Conservation (phyloP, 768 basidiomycete genomes). For the Leccinum variicolor region DNA sequence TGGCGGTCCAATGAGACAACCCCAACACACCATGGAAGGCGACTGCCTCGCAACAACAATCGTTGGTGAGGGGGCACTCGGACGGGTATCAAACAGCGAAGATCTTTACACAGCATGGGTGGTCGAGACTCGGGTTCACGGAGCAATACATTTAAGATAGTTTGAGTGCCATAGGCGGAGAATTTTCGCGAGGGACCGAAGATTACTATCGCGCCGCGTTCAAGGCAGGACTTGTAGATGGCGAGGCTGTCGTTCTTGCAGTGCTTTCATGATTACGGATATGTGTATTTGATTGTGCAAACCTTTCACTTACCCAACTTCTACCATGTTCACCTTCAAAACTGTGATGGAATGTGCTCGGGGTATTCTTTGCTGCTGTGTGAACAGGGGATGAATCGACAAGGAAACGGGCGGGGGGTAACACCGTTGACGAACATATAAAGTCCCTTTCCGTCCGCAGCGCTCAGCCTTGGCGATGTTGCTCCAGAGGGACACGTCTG, state of each 20-base stretch:
- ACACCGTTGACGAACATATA: too few species aligned
- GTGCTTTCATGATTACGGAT: constrained; percentile 1
- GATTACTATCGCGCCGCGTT: constrained; percentile 12
- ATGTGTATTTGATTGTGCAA: too few species aligned
- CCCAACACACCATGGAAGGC: constrained; percentile 2
- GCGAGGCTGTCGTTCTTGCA: constrained; percentile 11
- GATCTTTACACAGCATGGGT: constrained; percentile 47
- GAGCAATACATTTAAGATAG: constrained; percentile 59
- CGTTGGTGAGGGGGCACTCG: constrained; percentile 44
- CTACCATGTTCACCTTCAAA: too few species aligned
- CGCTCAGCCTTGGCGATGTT: too few species aligned
- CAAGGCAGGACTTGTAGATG: constrained; percentile 14
- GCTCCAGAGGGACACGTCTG: too few species aligned
- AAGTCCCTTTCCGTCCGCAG: too few species aligned
- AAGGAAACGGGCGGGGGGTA: too few species aligned
- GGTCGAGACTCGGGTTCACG: constrained; percentile 55
- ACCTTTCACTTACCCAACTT: too few species aligned
- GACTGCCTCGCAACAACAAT: constrained; percentile 9
- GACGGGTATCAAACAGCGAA: constrained; percentile 58
- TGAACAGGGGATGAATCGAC: too few species aligned
- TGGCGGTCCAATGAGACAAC: neutral
- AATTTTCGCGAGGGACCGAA: constrained; percentile 6
- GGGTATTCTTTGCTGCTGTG: too few species aligned
- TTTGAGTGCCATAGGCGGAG: constrained; percentile 17
- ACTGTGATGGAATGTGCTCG: too few species aligned